Percentiles rank a stretch among this genome's conserved stretches.
phyloP scores from a whole-genome alignment of 2,329 filamentous ascomycete genomes.

The Fusarium piperis region DNA sequence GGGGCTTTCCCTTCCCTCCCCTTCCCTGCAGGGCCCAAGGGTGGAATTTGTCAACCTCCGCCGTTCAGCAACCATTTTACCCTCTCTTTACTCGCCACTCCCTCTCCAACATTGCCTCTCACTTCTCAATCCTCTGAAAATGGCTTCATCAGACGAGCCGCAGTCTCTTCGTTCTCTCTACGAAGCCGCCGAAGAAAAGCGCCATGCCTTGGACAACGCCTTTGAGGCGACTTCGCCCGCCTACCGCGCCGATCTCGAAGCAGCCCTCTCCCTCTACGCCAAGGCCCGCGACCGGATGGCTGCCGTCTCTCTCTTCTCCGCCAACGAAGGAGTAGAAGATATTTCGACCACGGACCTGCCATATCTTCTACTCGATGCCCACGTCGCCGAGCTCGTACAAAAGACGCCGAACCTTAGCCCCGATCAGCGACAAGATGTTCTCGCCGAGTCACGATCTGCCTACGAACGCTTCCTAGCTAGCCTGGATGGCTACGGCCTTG shows the following conservation, averaged over 20 bases:
- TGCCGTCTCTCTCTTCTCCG: slow-evolving; percentile 83
- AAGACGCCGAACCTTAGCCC: slow-evolving; percentile 66
- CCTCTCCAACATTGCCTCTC: background rate
- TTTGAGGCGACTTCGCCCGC: slow-evolving; percentile 70
- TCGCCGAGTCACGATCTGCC: slow-evolving; percentile 71
- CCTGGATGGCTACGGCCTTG: slow-evolving; percentile 81
- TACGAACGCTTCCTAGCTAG: slow-evolving; percentile 84
- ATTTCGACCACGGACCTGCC: slow-evolving; percentile 85
- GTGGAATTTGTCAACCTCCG: slow-evolving; percentile 35
- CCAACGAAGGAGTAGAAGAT: slow-evolving; percentile 90
- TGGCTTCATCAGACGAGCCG: slow-evolving; percentile 54
- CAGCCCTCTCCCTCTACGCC: slow-evolving; percentile 76
- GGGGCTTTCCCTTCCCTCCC: slow-evolving; percentile 16
- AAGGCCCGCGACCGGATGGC: slow-evolving; percentile 76
- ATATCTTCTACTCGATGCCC: slow-evolving; percentile 82
- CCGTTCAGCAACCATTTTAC: background rate
- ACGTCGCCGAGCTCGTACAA: slow-evolving; percentile 82
- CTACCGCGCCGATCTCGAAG: slow-evolving; percentile 74
- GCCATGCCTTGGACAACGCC: slow-evolving; percentile 69
- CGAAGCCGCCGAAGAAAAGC: slow-evolving; percentile 60
- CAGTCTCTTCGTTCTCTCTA: slow-evolving; percentile 62
- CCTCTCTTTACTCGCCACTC: background rate
- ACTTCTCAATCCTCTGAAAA: slow-evolving; percentile 21
- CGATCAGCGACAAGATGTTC: slow-evolving; percentile 67
- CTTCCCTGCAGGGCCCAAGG: background rate